Evolutionary conservation across 345 rosid species (phyloP).

Genomic region (Camelina neglecta): DNA sequence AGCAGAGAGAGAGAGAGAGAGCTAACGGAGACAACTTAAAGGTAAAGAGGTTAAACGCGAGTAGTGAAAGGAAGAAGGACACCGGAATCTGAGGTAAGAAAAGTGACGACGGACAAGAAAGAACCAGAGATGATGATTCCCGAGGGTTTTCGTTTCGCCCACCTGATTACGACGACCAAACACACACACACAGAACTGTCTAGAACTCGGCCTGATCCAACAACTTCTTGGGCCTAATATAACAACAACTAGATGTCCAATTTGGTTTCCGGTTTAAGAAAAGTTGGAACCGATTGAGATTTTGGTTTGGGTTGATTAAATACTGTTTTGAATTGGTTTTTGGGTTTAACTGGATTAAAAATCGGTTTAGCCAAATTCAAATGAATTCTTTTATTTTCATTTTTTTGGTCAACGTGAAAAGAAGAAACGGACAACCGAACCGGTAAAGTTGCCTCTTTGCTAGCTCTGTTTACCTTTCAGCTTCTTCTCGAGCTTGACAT

Average conservation of each 20-base stretch:
- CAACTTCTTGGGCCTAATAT: conserved; percentile 19
- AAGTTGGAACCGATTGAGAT: not conserved
- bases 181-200: not conserved
- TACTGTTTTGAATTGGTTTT: not conserved
- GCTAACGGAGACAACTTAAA: not conserved
- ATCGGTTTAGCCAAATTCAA: not conserved
- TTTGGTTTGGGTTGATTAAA: not conserved
- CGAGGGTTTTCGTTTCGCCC: conserved; percentile 37
- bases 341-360: not conserved
- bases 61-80: conserved; percentile 1
- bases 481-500: too few species aligned
- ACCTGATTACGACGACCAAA: conserved; percentile 11
- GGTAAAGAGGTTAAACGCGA: not conserved
- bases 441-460: too few species aligned
- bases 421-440: not conserved
- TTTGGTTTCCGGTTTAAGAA: conserved; percentile 14
- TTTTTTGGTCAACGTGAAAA: not conserved
- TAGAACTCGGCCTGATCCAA: conserved; percentile 32
- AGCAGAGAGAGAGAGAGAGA: not conserved
- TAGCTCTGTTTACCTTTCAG: too few species aligned
- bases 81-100: conserved; percentile 22
- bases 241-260: not conserved
- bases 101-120: conserved; percentile 31
- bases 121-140: conserved; percentile 2
- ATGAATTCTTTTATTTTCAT: too few species aligned